Percentiles rank a stretch among this genome's conserved stretches.
phyloP scores from a whole-genome alignment of 164 flowering plant species.

The Liquidambar formosana region DNA sequence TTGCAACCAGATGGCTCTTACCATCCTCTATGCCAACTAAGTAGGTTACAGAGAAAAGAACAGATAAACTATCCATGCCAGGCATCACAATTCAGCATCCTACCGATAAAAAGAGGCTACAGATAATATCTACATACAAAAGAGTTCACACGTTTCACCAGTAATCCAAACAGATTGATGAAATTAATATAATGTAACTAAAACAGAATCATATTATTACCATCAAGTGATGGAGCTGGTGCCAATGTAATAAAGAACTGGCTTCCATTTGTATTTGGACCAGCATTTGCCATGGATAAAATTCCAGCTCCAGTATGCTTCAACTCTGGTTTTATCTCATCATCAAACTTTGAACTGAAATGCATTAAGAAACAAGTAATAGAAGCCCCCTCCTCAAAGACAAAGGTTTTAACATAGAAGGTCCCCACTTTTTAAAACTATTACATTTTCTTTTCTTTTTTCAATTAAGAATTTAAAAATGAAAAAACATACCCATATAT shows the following conservation, averaged over 20 bases:
- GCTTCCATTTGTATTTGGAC: conserved; percentile 94
- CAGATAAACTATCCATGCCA: neutral
- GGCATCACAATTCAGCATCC: neutral
- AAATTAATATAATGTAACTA: neutral
- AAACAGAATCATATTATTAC: conserved; percentile 38
- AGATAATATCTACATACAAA: neutral
- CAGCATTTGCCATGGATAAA: conserved; percentile 98
- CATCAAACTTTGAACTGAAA: conserved; percentile 79
- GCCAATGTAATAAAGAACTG: conserved; percentile 93
- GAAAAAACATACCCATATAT: conserved; percentile 71
- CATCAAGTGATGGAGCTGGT: conserved; percentile 84
- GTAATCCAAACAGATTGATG: neutral
- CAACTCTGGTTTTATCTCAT: conserved; percentile 79
- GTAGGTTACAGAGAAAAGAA: too few species aligned
- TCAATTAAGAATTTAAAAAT: neutral
- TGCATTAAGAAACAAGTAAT: neutral
- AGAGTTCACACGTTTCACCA: neutral
- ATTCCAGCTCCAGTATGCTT: conserved; percentile 99
- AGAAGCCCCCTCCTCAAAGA: neutral
- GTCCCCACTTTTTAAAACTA: too few species aligned
- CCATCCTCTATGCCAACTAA: too few species aligned
- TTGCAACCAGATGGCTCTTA: too few species aligned
- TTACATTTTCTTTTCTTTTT: too few species aligned
- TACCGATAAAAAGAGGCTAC: too few species aligned
- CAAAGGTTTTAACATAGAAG: too few species aligned